Percentiles rank a stretch among this genome's conserved stretches.
phyloP scores from a whole-genome alignment of 1,284 basidiomycete species.

The Flammula alnicola region DNA sequence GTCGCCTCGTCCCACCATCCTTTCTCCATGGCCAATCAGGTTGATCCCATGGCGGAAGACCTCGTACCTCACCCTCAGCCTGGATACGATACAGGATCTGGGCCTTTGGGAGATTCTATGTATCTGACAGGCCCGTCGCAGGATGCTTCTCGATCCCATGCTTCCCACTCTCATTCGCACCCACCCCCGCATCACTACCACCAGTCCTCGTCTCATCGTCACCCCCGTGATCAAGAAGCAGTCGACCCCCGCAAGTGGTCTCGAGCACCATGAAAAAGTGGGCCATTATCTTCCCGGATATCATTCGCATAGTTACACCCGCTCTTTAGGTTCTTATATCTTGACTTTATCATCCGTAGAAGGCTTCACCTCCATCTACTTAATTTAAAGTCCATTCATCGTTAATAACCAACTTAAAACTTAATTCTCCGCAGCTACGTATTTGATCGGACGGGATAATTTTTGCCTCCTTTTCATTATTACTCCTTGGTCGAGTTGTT shows the following conservation, averaged over 20 bases:
- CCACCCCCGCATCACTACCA: conserved; percentile 18
- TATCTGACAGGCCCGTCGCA: conserved; percentile 46
- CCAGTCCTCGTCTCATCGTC: conserved; percentile 41
- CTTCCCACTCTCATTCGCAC: conserved; percentile 33
- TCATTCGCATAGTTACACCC: conserved; percentile 40
- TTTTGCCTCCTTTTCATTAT: conserved; percentile 19
- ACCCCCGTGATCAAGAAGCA: conserved; percentile 40
- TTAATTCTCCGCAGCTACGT: no score
- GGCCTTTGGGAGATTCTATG: conserved; percentile 39
- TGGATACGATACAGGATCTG: conserved; percentile 40
- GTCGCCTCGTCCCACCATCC: conserved; percentile 53
- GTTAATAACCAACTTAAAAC: conserved; percentile 40
- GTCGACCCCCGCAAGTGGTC: conserved; percentile 53
- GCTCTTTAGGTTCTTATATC: conserved; percentile 38
- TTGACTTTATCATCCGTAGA: conserved; percentile 42
- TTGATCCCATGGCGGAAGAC: conserved; percentile 44
- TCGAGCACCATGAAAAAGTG: conserved; percentile 45
- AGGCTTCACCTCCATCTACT: conserved; percentile 24
- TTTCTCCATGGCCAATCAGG: conserved; percentile 49
- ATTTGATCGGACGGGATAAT: conserved; percentile 32
- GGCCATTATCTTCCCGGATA: conserved; percentile 22
- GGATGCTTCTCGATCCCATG: conserved; percentile 42
- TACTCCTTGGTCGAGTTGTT: conserved; percentile 15
- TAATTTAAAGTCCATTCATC: conserved; percentile 40
- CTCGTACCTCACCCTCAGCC: conserved; percentile 35